Percentiles rank a stretch among this genome's conserved stretches.
Evolutionary conservation across 331 rosid genomes (phyloP).

Genomic region (Quercus lobata): DNA sequence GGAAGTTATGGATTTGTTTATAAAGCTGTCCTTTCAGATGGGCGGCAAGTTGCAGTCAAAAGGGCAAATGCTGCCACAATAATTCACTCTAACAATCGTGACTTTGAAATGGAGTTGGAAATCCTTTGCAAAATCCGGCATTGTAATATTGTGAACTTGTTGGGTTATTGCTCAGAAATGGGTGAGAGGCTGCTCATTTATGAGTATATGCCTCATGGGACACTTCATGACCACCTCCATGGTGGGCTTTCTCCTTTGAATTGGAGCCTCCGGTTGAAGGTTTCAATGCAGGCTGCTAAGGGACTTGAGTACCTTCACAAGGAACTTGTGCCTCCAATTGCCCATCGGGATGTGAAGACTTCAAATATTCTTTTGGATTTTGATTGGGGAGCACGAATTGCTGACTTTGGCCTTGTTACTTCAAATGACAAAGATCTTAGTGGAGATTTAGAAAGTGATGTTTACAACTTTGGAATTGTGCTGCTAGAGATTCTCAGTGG

Average conservation of each 20-base stretch:
- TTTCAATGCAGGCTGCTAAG: slow-evolving; percentile 73
- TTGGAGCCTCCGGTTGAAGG: slow-evolving; percentile 70
- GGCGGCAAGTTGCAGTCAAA: slow-evolving; percentile 83
- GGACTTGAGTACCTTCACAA: slow-evolving; percentile 86
- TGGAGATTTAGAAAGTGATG: slow-evolving; percentile 54
- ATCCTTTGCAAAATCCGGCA: slow-evolving; percentile 85
- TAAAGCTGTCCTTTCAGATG: slow-evolving; percentile 75
- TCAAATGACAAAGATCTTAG: slow-evolving; percentile 49
- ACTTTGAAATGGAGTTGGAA: slow-evolving; percentile 85
- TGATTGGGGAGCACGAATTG: slow-evolving; percentile 76
- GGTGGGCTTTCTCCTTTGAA: slow-evolving; percentile 86
- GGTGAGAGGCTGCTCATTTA: slow-evolving; percentile 91
- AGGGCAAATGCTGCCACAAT: slow-evolving; percentile 95
- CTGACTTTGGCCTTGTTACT: slow-evolving; percentile 70
- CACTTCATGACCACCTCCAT: slow-evolving; percentile 85
- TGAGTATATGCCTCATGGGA: slow-evolving; percentile 89
- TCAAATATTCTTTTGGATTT: slow-evolving; percentile 82
- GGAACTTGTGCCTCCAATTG: slow-evolving; percentile 64
- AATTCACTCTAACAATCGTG: slow-evolving; percentile 76
- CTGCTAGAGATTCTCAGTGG: slow-evolving; percentile 84
- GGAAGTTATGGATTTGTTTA: slow-evolving; percentile 95
- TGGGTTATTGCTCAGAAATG: slow-evolving; percentile 94
- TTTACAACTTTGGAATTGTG: slow-evolving; percentile 69
- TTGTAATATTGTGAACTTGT: slow-evolving; percentile 65
- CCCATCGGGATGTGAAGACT: slow-evolving; percentile 67